Base-by-base conservation (phyloP, 768 basidiomycete species). In the Cubamyces lactineus region DNA sequence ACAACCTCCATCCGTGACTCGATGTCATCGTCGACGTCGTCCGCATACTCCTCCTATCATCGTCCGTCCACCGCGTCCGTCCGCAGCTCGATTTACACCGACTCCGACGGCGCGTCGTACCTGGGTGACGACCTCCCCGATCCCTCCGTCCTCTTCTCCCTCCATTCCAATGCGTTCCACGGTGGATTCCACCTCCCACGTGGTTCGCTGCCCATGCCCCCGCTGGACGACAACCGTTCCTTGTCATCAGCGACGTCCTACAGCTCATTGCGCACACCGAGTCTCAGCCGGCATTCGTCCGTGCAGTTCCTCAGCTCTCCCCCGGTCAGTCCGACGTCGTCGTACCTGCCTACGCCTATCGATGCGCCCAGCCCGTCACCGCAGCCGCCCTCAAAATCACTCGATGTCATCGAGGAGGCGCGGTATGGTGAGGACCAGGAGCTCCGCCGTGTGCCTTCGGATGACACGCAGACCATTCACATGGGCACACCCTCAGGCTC, bases 161-260 rank as follows among this genome's bases (percentile, higher is more conserved):
- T 64, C 26, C 48, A 67, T 15, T 12, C 59, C 28, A 54, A 59
- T 24, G 24, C 66, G 12, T 67, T 55, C 60, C 67, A 59, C 24
- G 57, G 70, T n/a, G 21, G 62, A 21, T 75, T 71, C 67, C 76
- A 76, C 56, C 67, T 76, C 38, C 75, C 78, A 40, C 73, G 71
- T 47, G 54, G 65, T 8, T 77, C 72, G 26, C 71, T 67, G 41
- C 70, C 72, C 11, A 67, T 69, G 49, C 68, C 74, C 23, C 72
- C 75, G 43, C 74, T 76, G 56, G 78, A 78, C 52, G 80, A 82
- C 59, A 78, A 77, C n/a, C 81, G 81, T n/a, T 81, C 83, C 11
- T 73, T 84, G 52, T 65, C 70, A 21, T 68, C 70, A 2, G 71
- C 73, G n/a, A 61, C 70, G 16, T 73, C 74, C 26, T 68, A 64